These are phyloP conservation scores for Pythium coloratum DNA, from an alignment of 352 stramenopile genomes.

Conservation along the genomic window DNA sequence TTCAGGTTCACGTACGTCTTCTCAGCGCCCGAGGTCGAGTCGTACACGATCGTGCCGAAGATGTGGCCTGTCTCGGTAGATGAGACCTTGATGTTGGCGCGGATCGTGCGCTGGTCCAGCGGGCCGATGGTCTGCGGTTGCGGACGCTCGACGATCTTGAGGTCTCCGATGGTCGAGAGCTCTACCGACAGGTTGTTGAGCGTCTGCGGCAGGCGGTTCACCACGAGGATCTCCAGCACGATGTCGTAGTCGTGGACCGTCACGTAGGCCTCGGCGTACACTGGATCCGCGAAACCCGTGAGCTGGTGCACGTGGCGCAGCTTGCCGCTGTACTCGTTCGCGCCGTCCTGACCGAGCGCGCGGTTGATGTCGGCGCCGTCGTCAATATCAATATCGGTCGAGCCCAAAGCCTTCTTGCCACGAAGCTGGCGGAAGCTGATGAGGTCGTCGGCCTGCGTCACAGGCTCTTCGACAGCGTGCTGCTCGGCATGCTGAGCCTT, in stretches of 20 bases:
- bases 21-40: conserved; percentile 93
- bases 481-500: conserved; percentile 69
- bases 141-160: conserved; percentile 99
- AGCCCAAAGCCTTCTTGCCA: conserved; percentile 90
- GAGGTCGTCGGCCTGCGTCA: conserved; percentile 92
- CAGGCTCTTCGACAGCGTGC: conserved; percentile 50
- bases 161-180: conserved; percentile 98
- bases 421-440: conserved; percentile 98
- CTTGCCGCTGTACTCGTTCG: conserved; percentile 89
- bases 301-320: conserved; percentile 98
- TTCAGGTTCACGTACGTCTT: conserved; percentile 99
- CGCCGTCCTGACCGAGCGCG: conserved; percentile 90
- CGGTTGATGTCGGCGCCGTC: conserved; percentile 96
- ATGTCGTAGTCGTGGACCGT: conserved; percentile 99
- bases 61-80: conserved; percentile 99
- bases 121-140: conserved; percentile 97
- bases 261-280: conserved; percentile 99
- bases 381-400: conserved; percentile 97
- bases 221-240: conserved; percentile 98
- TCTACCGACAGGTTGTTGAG: conserved; percentile 99
- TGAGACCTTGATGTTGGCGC: conserved; percentile 99
- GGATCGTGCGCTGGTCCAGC: conserved; percentile 95
- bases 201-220: conserved; percentile 98
- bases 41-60: conserved; percentile 99
- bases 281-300: conserved; percentile 98